phyloP scores from a whole-genome alignment of 164 flowering plant species.

The Nelumbo lutea region DNA sequence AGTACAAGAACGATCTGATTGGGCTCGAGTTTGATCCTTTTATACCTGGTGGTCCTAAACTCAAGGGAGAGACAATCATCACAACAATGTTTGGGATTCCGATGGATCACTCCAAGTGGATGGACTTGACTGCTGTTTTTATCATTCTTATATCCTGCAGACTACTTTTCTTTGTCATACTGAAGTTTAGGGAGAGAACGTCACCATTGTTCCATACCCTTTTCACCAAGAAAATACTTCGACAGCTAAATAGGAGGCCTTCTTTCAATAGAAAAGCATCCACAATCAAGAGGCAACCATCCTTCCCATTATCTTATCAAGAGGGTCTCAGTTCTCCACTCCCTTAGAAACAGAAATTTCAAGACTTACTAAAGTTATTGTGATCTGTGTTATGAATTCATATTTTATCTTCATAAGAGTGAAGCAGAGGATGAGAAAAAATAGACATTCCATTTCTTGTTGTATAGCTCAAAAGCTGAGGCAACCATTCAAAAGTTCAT shows the following conservation, averaged over 20 bases:
- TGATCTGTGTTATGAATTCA: too few species aligned
- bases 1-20: conserved; percentile 62
- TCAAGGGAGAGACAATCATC: conserved; percentile 47
- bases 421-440: too few species aligned
- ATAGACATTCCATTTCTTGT: too few species aligned
- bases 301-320: conserved; percentile 52
- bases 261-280: conserved; percentile 42
- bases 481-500: too few species aligned
- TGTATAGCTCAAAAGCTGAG: too few species aligned
- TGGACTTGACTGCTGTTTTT: conserved; percentile 46
- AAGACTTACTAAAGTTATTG: too few species aligned
- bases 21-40: conserved; percentile 60
- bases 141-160: conserved; percentile 43
- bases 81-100: conserved; percentile 30
- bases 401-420: too few species aligned
- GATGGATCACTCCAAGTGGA: conserved; percentile 58
- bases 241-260: conserved; percentile 46
- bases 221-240: conserved; percentile 37
- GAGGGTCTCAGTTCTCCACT: conserved; percentile 75
- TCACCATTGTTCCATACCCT: conserved; percentile 37
- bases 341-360: conserved; percentile 13
- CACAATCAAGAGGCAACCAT: conserved; percentile 35
- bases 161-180: conserved; percentile 47
- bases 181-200: conserved; percentile 58
- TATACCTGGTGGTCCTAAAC: conserved; percentile 43